Base-by-base conservation (phyloP, 306 rosid species). In the Cyclanthera cordifolia region DNA sequence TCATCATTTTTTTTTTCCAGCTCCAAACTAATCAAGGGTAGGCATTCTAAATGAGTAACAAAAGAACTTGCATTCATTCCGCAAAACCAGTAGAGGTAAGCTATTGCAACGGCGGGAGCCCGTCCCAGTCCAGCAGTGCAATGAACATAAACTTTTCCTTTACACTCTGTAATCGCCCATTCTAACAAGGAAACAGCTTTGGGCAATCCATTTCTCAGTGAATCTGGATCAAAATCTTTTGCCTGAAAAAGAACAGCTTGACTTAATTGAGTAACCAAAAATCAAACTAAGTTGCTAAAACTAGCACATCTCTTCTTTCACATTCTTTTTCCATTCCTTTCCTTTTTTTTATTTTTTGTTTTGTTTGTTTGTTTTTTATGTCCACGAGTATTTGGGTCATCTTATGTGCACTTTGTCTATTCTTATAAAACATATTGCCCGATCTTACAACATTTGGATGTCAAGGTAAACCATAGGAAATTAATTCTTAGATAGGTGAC, bases 61-160 rank as follows among this genome's bases (percentile, higher is more conserved):
- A 49, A 46, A 73, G 72, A 74, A 82, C 86, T 85, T 76, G 79
- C 98, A 70, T 82, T 89, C 89, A 87, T 93, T 75, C 69, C 81
- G 58, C 81, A 77, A 76, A 86, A 93, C 98, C 98, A 93, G 84
- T 84, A 89, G 86, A 89, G 74, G 80, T 89, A 93, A 41, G 98
- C 76, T 57, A 87, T 85, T 55, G 96, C 91, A 66, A 89, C 96
- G 2, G 89, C 98, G 0, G 98, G 94, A 49, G 98, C 98, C 77
- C 98, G 86, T 74, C 96, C 98, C 32, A 89, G 84, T 79, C 98
- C 98, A 53, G 98, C 96, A 0, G 91, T 85, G 74, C 98, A 93
- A 54, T 93, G 95, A 70, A 86, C 95, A 66, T 83, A 87, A 52
- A 84, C 91, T 75, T 76, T 89, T 67, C 96, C 96, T 76, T 84